Base-by-base conservation (phyloP, 116 monocot genomes). In the Posidonia oceanica region DNA sequence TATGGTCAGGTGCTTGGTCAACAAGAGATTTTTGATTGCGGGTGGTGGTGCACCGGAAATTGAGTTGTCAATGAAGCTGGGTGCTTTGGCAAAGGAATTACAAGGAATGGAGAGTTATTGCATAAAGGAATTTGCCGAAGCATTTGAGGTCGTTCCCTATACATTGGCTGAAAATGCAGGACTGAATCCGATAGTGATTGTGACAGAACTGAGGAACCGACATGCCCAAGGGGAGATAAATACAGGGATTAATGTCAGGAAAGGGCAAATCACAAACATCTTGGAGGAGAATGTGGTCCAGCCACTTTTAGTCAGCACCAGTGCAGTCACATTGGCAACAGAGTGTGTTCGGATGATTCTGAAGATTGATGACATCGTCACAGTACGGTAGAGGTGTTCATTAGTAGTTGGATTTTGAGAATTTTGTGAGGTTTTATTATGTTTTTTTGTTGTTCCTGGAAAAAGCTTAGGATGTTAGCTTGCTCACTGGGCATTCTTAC, bases 341-440 rank as follows among this genome's bases (percentile, higher is more conserved):
- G 98, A 92, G 63, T 98, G 92, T 52, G 98, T 98, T 40, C 80
- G 98, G 75, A 98, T 98, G 98, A 98, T 98, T 67, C 71, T 98
- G 69, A 98, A 98, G 90, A 98, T 98, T 38, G 98, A 98, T 58
- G 98, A 98, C 71, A 98, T 98, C 3, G 79, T 98, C 70, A 89
- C 83, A 13, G 98, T 98, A 41, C 76, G 98, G 73, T 98, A 84
- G 76, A 36, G 14, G 7, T 23, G 5, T 39, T 44, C 7, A 1
- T 14, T 22, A 61, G 7, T 10, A 0, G 5, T 61, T 61, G 36
- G 61, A 29, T 61, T 15, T 36, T 23, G 36, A 61, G 21, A 20
- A 14, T 20, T 66, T 20, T 20, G 39, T 5, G 39, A 8, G 38
- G 38, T 64, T 64, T 64, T 64, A 37, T 1, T 61, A 61, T 37